Evolutionary conservation across 495 filamentous ascomycete species (phyloP), one percentile per base, ranked within the genome.

Genomic region (Penicillium pulvis): DNA sequence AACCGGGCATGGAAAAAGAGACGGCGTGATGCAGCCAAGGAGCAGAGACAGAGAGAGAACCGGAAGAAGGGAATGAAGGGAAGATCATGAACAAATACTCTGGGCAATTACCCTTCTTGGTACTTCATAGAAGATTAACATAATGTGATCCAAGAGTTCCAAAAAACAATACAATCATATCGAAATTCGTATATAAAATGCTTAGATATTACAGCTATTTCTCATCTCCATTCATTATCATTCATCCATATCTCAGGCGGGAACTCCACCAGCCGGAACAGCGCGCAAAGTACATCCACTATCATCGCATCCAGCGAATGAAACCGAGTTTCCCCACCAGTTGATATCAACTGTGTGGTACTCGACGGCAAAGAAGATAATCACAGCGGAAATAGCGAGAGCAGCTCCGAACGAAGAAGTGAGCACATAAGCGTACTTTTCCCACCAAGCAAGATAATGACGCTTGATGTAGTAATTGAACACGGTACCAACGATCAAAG

Each of bases 1-100:
- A 98, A 97, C 69, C 80, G 92, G 24, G 89, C 88, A 4, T 98
- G 93, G 93, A 97, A 93, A 77, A 89, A 86, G 72, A 71, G 90
- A 62, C 83, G 90, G 56, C 87, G 93, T 67, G 83, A 92, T 62
- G 88, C 82, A 44, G 81, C 85, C 42, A 98, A 98, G 80, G 86
- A 90, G 72, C 91, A 90, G 77, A 80, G 93, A 63, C 90, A 96
- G 72, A 82, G 88, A 64, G 92, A 96, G 61, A 96, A 94, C 64
- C 84, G 81, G 65, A 82, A 81, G 60, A 82, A 84, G 53, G 80
- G 83, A 19, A 61, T 74, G 64, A 78, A 77, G 63, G 76, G 75
- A 17, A 76, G 67, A 60, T 77, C 73, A 51, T 79, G 61, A 23
- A 41, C 16, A 11, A 17, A 16, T 33, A 33, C 47, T 30, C n/a